Percentiles rank a stretch among this genome's conserved stretches.
Evolutionary conservation across 2,329 filamentous ascomycete genomes (phyloP).

Genomic region (Aspergillus pseudotamarii): DNA sequence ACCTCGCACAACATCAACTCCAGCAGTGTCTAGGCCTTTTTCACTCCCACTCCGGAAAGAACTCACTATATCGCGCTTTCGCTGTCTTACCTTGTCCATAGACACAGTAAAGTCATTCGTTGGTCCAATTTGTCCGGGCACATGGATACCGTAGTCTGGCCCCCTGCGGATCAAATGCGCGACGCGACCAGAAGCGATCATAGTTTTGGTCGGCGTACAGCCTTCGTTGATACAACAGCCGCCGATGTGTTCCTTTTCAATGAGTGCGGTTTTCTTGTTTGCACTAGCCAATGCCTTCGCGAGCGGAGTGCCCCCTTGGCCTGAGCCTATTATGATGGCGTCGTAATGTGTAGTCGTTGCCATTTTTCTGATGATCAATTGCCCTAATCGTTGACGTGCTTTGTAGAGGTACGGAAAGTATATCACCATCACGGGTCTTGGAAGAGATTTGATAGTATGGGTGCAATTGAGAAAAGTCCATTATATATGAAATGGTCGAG

Average conservation of each 20-base stretch:
- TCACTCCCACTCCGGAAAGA: slow-evolving; percentile 55
- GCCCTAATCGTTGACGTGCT: not conserved
- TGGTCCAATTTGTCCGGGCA: not conserved
- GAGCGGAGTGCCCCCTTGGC: slow-evolving; percentile 11
- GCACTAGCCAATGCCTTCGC: slow-evolving; percentile 7
- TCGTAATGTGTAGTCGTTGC: slow-evolving; percentile 8
- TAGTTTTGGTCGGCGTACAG: slow-evolving; percentile 61
- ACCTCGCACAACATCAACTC: not conserved
- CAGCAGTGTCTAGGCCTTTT: slow-evolving; percentile 14
- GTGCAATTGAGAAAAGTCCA: no score
- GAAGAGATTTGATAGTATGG: not conserved
- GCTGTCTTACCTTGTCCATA: slow-evolving; percentile 54
- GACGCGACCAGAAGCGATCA: slow-evolving; percentile 56
- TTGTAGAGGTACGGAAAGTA: not conserved
- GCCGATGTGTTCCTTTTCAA: slow-evolving; percentile 44
- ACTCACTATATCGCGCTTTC: slow-evolving; percentile 57
- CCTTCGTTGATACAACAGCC: slow-evolving; percentile 60
- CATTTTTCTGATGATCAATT: not conserved
- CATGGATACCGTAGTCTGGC: not conserved
- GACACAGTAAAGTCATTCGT: slow-evolving; percentile 39
- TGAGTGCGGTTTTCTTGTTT: slow-evolving; percentile 6
- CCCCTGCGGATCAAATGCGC: slow-evolving; percentile 40
- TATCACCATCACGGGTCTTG: not conserved
- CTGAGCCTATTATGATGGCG: slow-evolving; percentile 13
- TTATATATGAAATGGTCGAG: no score